These are phyloP conservation scores for Incumbomyces delicatus DNA, from an alignment of 2,329 filamentous ascomycete species.

Conservation along the genomic window DNA sequence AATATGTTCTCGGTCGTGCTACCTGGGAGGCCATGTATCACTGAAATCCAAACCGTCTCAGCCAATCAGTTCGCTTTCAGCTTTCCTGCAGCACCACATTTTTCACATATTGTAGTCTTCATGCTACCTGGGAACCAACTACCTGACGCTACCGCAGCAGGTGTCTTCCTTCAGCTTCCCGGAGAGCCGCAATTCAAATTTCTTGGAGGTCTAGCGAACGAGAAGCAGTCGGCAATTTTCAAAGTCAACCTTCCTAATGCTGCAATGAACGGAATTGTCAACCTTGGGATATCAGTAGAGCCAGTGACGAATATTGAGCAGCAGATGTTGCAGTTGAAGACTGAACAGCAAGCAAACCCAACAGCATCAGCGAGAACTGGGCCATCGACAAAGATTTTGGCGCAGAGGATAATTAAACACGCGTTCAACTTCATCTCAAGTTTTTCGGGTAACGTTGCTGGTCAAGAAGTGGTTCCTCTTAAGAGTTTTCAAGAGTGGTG, in stretches of 20 bases:
- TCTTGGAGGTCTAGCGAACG: conserved; percentile 77
- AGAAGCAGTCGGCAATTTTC: conserved; percentile 89
- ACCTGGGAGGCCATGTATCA: conserved; percentile 51
- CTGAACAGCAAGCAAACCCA: conserved; percentile 22
- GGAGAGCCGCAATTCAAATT: conserved; percentile 61
- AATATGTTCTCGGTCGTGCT: conserved; percentile 53
- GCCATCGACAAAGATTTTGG: conserved; percentile 62
- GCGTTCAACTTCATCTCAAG: conserved; percentile 93
- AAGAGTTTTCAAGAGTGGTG: conserved; percentile 97
- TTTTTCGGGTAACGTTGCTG: conserved; percentile 60
- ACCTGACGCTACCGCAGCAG: conserved; percentile 67
- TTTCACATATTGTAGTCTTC: conserved; percentile 76
- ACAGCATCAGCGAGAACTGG: conserved; percentile 25
- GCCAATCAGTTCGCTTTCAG: conserved; percentile 54
- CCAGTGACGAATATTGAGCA: conserved; percentile 59
- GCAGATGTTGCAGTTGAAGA: conserved; percentile 53
- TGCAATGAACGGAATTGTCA: conserved; percentile 24
- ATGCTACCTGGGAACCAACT: conserved; percentile 68
- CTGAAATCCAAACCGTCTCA: conserved; percentile 41
- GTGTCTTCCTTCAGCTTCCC: conserved; percentile 77
- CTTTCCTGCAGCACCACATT: conserved; percentile 52
- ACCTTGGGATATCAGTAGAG: conserved; percentile 73
- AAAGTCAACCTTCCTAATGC: conserved; percentile 47
- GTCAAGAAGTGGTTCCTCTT: conserved; percentile 80
- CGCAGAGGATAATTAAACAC: conserved; percentile 90